Percentiles rank a stretch among this genome's conserved stretches.
phyloP scores from a whole-genome alignment of 2,329 filamentous ascomycete genomes.

The Stachybotrys elegans region DNA sequence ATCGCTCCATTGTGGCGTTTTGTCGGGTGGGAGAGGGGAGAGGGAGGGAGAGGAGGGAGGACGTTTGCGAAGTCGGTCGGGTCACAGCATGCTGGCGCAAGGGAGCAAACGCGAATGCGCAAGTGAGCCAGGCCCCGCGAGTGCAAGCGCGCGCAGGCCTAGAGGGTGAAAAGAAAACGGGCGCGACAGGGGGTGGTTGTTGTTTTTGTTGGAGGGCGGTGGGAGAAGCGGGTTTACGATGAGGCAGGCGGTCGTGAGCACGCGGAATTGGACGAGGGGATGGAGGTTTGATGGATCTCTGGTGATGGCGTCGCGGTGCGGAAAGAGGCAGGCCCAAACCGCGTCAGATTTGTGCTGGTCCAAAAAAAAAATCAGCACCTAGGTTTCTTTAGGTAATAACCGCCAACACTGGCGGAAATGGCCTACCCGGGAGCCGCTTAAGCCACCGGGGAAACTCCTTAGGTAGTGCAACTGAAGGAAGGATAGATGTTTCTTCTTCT shows the following conservation, averaged over 20 bases:
- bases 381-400: too few relatives aligned
- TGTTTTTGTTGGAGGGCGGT: not conserved
- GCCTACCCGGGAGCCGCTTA: too few relatives aligned
- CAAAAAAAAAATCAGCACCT: slow-evolving; percentile 8
- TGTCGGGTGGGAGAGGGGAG: slow-evolving; percentile 14
- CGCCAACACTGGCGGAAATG: too few relatives aligned
- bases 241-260: not conserved
- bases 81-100: slow-evolving; percentile 25
- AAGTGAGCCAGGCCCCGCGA: not conserved
- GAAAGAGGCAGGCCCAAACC: not conserved
- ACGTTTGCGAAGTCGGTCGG: too few relatives aligned
- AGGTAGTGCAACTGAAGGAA: too few relatives aligned
- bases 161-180: slow-evolving; percentile 5
- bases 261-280: not conserved
- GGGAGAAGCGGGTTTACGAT: too few relatives aligned
- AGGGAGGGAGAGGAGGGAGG: too few relatives aligned
- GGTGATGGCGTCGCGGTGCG: not conserved
- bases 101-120: slow-evolving; percentile 11
- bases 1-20: slow-evolving; percentile 41
- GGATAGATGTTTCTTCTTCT: too few relatives aligned
- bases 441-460: too few relatives aligned
- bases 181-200: not conserved
- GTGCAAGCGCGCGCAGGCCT: not conserved
- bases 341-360: slow-evolving; percentile 8
- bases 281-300: not conserved